phyloP scores from a whole-genome alignment of 306 rosid species.

The Acacia confusa region DNA sequence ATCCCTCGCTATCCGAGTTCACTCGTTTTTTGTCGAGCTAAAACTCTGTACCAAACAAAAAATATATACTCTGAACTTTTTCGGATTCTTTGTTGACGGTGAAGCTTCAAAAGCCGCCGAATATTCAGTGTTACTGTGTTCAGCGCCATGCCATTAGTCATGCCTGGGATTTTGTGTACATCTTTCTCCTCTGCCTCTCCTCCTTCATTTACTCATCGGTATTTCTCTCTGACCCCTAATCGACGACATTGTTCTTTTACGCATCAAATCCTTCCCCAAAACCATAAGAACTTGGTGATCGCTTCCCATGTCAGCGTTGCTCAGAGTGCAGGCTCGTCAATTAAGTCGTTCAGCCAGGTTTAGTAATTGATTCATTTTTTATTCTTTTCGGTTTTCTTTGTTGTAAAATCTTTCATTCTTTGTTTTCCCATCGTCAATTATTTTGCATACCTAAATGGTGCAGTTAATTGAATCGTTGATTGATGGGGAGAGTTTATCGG shows the following conservation, averaged over 20 bases:
- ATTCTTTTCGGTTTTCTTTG: background rate
- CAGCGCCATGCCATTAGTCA: background rate
- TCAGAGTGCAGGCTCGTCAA: background rate
- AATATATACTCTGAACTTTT: background rate
- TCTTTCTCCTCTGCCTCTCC: constrained; percentile 9
- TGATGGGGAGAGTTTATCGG: constrained; percentile 60
- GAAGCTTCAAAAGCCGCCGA: background rate
- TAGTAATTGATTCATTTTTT: background rate
- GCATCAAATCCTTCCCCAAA: background rate
- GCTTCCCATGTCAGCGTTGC: constrained; percentile 33
- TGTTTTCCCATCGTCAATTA: background rate
- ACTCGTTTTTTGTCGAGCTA: too few species aligned
- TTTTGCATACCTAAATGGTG: background rate
- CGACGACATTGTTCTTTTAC: background rate
- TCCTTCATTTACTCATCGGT: constrained; percentile 21
- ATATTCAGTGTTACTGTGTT: background rate
- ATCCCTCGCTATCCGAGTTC: too few species aligned
- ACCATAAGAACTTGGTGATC: constrained; percentile 6
- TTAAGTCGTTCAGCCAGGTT: constrained; percentile 46
- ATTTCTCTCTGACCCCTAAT: constrained; percentile 2
- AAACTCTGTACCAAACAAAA: too few species aligned
- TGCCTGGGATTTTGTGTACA: constrained; percentile 17
- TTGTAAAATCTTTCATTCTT: background rate
- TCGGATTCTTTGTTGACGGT: background rate
- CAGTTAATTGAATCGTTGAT: constrained; percentile 82